These are phyloP conservation scores for Ceratobasidium sp. DNA, from an alignment of 1,284 basidiomycete genomes.

Conservation along the genomic window DNA sequence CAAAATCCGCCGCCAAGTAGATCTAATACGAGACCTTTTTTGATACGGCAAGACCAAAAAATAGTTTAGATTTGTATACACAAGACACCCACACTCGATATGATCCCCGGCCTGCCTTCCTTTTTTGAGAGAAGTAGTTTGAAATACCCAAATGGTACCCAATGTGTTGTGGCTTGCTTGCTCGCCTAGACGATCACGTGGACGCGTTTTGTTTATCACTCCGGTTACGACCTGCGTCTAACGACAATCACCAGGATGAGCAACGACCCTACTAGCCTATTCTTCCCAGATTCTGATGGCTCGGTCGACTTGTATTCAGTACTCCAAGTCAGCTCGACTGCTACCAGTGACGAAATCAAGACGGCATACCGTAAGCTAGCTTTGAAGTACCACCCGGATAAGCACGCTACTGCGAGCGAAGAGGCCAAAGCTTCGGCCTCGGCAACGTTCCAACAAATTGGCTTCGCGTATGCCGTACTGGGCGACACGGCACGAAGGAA, in stretches of 20 bases:
- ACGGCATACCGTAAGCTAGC: constrained; percentile 88
- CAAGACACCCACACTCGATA: too few species aligned
- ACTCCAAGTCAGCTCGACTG: constrained; percentile 65
- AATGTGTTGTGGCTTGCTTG: neutral
- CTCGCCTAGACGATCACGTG: constrained; percentile 18
- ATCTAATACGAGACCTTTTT: too few species aligned
- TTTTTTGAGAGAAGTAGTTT: too few species aligned
- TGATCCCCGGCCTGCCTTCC: too few species aligned
- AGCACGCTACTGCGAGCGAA: constrained; percentile 73
- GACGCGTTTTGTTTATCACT: constrained; percentile 4
- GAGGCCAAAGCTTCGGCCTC: constrained; percentile 70
- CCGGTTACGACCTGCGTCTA: constrained; percentile 46
- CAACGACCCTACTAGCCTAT: constrained; percentile 30
- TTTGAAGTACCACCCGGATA: constrained; percentile 87
- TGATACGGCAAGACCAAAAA: too few species aligned
- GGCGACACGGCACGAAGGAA: constrained; percentile 78
- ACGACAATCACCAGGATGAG: constrained; percentile 29
- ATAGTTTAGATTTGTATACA: too few species aligned
- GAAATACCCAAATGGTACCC: neutral
- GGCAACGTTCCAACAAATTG: constrained; percentile 85
- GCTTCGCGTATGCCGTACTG: constrained; percentile 89
- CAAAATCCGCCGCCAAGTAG: too few species aligned
- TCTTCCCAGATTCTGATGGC: constrained; percentile 41
- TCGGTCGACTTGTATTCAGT: constrained; percentile 78
- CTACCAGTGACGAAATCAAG: constrained; percentile 74